Evolutionary conservation across 2,329 filamentous ascomycete genomes (phyloP).

Genomic region (Penicillium sp.): DNA sequence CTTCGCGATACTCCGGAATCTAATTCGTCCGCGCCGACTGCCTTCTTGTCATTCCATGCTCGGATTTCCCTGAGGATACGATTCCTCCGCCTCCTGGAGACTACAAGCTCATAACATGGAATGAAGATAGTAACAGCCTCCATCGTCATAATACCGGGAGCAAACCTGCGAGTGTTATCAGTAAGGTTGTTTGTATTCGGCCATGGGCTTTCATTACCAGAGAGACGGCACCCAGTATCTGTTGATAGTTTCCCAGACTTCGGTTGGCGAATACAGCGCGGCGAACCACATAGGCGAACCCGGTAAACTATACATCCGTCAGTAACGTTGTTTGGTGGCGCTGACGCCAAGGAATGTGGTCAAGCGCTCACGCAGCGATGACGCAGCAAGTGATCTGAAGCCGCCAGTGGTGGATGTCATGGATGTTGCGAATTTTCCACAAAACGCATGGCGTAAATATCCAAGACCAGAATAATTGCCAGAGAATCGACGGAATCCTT

Average conservation of each 20-base stretch:
- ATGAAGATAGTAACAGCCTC: conserved; percentile 60
- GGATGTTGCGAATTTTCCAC: conserved; percentile 56
- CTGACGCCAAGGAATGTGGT: too few relatives aligned
- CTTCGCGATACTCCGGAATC: not conserved
- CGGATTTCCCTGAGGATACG: conserved; percentile 3
- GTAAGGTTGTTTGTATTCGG: not conserved
- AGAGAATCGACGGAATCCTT: conserved; percentile 60
- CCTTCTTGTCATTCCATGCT: conserved; percentile 2
- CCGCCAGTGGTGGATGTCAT: conserved; percentile 63
- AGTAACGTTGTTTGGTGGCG: not conserved
- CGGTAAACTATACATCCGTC: conserved; percentile 43
- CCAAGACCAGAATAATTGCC: conserved; percentile 65
- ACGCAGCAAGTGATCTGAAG: conserved; percentile 54
- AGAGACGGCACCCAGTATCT: conserved; percentile 53
- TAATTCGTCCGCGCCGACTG: not conserved
- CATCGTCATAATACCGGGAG: conserved; percentile 57
- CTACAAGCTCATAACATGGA: conserved; percentile 45
- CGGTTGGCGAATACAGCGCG: conserved; percentile 51
- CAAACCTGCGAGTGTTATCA: conserved; percentile 33
- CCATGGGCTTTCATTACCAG: not conserved
- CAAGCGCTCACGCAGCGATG: conserved; percentile 35
- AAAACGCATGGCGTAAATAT: conserved; percentile 60
- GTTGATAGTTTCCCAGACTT: conserved; percentile 52
- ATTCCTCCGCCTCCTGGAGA: not conserved
- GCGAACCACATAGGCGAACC: conserved; percentile 62